A percentile compares a stretch with the other conserved stretches of the same genome.
Conservation (phyloP, 2,329 filamentous ascomycete genomes). For the Fusarium sp. region DNA sequence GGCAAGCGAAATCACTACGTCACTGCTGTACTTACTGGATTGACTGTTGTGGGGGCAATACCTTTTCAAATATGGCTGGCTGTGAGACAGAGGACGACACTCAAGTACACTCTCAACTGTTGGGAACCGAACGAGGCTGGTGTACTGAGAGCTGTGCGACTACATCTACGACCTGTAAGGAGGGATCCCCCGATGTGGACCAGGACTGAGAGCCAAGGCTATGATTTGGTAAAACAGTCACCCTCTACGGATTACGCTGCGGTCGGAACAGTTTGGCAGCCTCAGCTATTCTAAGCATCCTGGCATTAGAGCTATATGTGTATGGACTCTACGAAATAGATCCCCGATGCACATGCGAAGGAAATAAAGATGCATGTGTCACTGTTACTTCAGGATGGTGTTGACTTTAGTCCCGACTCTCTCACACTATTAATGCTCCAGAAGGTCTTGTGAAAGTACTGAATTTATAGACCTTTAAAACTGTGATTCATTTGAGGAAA, state of each 20-base stretch:
- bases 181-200: constrained; percentile 1
- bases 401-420: rapidly evolving
- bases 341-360: rapidly evolving
- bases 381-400: too few relatives aligned
- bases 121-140: not conserved
- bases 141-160: not conserved
- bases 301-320: not conserved
- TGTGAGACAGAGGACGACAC: not conserved
- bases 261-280: not conserved
- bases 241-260: not conserved
- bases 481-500: too few relatives aligned
- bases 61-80: constrained; percentile 5
- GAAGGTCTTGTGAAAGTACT: too few relatives aligned
- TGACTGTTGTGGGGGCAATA: not conserved
- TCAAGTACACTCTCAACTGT: constrained; percentile 2
- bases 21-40: not conserved
- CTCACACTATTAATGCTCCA: too few relatives aligned
- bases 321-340: too few relatives aligned
- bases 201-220: not conserved
- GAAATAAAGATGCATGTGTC: too few relatives aligned
- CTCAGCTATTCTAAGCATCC: not conserved
- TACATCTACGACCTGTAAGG: not conserved
- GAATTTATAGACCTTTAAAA: too few relatives aligned
- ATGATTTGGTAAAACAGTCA: not conserved
- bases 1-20: not conserved